Evolutionary conservation across 1,284 basidiomycete genomes (phyloP).

Genomic region (Rhodotorula mucilaginosa): DNA sequence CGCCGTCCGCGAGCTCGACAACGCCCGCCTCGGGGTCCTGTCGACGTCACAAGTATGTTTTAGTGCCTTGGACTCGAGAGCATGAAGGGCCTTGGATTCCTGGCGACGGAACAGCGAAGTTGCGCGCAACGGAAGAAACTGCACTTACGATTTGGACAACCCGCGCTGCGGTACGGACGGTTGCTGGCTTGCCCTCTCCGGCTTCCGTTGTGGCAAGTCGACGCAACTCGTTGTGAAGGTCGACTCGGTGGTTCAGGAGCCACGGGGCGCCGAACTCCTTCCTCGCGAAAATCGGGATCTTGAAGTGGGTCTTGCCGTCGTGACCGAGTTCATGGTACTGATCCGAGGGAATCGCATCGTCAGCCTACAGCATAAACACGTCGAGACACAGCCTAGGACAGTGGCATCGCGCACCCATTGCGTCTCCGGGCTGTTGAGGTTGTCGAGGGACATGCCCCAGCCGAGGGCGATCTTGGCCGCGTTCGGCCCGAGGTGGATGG

Average conservation of each 20-base stretch:
- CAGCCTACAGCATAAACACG: neutral
- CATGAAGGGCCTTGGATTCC: neutral
- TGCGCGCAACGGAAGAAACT: neutral
- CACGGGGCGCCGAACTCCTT: conserved; percentile 41
- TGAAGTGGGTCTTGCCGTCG: conserved; percentile 18
- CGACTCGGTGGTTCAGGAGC: conserved; percentile 47
- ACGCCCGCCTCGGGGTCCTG: conserved; percentile 40
- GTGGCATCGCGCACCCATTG: neutral
- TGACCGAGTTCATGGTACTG: conserved; percentile 28
- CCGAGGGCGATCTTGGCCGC: conserved; percentile 35
- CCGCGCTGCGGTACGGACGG: conserved; percentile 29
- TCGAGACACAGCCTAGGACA: neutral
- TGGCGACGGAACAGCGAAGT: neutral
- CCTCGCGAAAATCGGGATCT: conserved; percentile 15
- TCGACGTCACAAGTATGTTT: neutral
- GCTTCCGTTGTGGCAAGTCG: conserved; percentile 40
- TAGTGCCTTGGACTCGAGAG: neutral
- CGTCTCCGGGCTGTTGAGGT: conserved; percentile 9
- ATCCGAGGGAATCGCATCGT: neutral
- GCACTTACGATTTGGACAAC: conserved; percentile 29
- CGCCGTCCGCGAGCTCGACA: conserved; percentile 42
- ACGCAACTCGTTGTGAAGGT: conserved; percentile 45
- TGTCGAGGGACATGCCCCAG: conserved; percentile 28
- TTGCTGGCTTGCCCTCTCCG: conserved; percentile 31
- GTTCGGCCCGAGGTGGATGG: conserved; percentile 44